phyloP scores from a whole-genome alignment of 805 yeast species.

The Wickerhamiella slavikovae region DNA sequence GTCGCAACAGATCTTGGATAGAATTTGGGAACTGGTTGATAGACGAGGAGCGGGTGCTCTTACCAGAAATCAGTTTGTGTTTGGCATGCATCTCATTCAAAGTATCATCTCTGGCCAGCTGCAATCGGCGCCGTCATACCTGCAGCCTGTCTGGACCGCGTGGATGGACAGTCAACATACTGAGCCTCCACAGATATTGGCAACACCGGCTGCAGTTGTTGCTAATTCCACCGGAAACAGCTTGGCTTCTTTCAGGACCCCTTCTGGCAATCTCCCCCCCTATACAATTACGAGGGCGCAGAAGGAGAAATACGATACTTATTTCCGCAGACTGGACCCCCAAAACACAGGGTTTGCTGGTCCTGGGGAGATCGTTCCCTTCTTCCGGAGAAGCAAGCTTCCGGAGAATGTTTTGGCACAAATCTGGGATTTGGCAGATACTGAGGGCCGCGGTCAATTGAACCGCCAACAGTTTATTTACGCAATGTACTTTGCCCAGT shows the following conservation, averaged over 20 bases:
- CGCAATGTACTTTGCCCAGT: constrained; percentile 84
- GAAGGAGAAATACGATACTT: constrained; percentile 54
- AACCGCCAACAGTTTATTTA: constrained; percentile 69
- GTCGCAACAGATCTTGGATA: constrained; percentile 57
- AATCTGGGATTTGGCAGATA: constrained; percentile 89
- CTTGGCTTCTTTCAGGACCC: constrained; percentile 3
- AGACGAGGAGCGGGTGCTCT: constrained; percentile 52
- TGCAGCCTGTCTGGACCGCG: constrained; percentile 22
- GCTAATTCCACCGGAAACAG: neutral
- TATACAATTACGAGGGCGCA: constrained; percentile 56
- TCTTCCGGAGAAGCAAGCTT: constrained; percentile 71
- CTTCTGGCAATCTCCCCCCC: constrained; percentile 22
- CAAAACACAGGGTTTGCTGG: constrained; percentile 37
- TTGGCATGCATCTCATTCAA: constrained; percentile 92
- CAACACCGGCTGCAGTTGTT: neutral
- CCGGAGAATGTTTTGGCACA: constrained; percentile 68
- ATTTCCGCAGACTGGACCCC: constrained; percentile 64
- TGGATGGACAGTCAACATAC: constrained; percentile 15
- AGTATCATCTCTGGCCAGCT: constrained; percentile 47
- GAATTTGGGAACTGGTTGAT: constrained; percentile 80
- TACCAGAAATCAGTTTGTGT: constrained; percentile 52
- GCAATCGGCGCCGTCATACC: constrained; percentile 30
- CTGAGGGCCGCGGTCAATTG: constrained; percentile 68
- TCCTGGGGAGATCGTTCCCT: constrained; percentile 69
- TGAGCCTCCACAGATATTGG: too few species aligned